Evolutionary conservation across 2,329 filamentous ascomycete genomes (phyloP), one percentile per base, ranked within the genome.

Genomic region (Diaporthe velutina): DNA sequence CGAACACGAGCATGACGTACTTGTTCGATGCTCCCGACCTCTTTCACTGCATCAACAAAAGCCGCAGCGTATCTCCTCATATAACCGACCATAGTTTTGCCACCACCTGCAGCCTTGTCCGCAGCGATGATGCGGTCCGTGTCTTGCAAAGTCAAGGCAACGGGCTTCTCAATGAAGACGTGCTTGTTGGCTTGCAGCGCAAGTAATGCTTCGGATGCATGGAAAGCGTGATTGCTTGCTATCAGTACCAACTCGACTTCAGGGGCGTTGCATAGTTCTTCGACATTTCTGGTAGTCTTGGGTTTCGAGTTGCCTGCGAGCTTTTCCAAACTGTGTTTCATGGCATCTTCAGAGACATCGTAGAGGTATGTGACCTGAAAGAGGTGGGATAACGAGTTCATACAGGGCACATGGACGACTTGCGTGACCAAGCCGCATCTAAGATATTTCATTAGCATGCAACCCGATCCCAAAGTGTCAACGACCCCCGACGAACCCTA

Each of bases 61-160:
- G 86, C 85, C 0, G 87, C 82, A 0, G 91, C 90, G 78, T 92
- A 91, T n/a, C 91, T 85, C 28, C 91, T 84, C 85, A 91, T 91
- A 73, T 89, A 91, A 2, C 90, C 90, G 0, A 93, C 89, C 78
- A 93, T 90, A 2, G 91, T 85, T 6, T 82, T 83, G 2, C 64
- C 64, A 0, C 84, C 86, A 15, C 80, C 78, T 0, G 85, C 84
- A 1, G 75, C 77, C 25, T 81, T 80, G 78, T 91, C 88, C 0
- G 90, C 90, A 0, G 83, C 85, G 40, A 88, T 81, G 30, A 93
- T 86, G 0, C 82, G 79, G 35, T 87, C 81, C 0, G 87, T 82
- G 61, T 87, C 86, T 2, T 82, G 83, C 28, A 88, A 80, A 33
- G 84, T 88, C 6, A 92, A 78, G 0, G 89, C 85, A 2, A 90